Evolutionary conservation across 805 yeast species (phyloP), one percentile per base, ranked within the genome.

Genomic region (Blastobotrys peoriensis): DNA sequence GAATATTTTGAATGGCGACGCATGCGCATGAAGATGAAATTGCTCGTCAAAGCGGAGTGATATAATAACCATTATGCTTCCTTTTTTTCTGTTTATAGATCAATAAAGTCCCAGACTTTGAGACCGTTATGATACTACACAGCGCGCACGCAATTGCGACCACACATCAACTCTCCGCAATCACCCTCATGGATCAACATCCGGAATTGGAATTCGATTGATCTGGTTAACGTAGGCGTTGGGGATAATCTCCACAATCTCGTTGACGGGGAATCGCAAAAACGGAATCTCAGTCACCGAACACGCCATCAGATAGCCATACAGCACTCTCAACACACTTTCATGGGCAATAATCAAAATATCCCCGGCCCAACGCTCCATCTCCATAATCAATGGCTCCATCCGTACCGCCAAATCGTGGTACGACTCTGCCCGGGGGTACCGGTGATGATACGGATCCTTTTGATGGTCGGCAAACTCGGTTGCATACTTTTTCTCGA

Each of bases 331-430:
- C 51, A 94, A 72, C 2, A 93, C 83, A 1, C 95, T 79, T 57
- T 91, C 97, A 61, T 93, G 97, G 1, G 96, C 97, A 54, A 93
- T 84, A 48, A 93, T 83, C 53, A 93, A 69, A 13, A 93, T 75
- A 60, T 88, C 96, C 43, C 86, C 76, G 16, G 64, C 56, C 76
- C 84, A 81, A 54, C 97, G 76, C 63, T 93, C 99, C 79, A 93
- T 82, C 63, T 93, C 98, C 61, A 93, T 72, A 49, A 93, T 78
- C 44, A 93, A 70, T 0, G 98, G 96, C 65, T 93, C 98, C 67
- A 93, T 76, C 55, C 96, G 79, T 30, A 93, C 83, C 0, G 98
- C 98, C 46, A 93, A 73, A 64, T 93, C 99, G 64, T 93, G 98
- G 60, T 88, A 93, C 41, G 94, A 85, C 66, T 93, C 99, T 0